Conservation (phyloP, 345 rosid species). For the Reutealis trisperma region DNA sequence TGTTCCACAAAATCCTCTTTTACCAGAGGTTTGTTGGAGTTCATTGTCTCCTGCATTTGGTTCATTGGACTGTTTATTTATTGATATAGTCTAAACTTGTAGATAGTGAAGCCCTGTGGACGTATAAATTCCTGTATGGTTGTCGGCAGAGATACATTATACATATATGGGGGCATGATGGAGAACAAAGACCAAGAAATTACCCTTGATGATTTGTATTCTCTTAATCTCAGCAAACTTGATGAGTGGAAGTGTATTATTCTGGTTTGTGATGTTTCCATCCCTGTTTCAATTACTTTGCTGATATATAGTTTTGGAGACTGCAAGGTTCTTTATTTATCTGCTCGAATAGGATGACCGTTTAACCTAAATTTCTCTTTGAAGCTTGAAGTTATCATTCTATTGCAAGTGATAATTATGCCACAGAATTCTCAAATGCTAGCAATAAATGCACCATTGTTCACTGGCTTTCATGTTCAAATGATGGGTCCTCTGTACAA, state of each 20-base stretch:
- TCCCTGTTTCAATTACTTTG: constrained; percentile 12
- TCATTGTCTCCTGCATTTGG: constrained; percentile 3
- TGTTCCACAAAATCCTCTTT: constrained; percentile 50
- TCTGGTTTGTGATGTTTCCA: constrained; percentile 62
- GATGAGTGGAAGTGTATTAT: constrained; percentile 98
- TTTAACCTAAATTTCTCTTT: background rate
- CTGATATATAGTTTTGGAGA: constrained; percentile 1
- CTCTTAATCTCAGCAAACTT: constrained; percentile 94
- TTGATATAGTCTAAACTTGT: constrained; percentile 27
- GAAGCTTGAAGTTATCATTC: background rate
- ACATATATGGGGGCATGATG: constrained; percentile 98
- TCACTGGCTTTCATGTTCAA: background rate
- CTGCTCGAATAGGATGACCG: background rate
- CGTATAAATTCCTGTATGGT: constrained; percentile 92
- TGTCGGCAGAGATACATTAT: constrained; percentile 85
- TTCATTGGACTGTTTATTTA: constrained; percentile 14
- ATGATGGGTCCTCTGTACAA: background rate
- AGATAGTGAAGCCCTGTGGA: constrained; percentile 95
- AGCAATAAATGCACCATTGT: background rate
- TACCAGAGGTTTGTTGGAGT: constrained; percentile 65
- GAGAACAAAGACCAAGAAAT: constrained; percentile 87
- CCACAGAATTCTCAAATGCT: background rate
- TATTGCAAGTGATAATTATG: background rate
- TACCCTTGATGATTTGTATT: constrained; percentile 89
- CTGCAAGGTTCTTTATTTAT: background rate